Base-by-base conservation (phyloP, 2,329 filamentous ascomycete genomes). In the Aschersonia sp. region DNA sequence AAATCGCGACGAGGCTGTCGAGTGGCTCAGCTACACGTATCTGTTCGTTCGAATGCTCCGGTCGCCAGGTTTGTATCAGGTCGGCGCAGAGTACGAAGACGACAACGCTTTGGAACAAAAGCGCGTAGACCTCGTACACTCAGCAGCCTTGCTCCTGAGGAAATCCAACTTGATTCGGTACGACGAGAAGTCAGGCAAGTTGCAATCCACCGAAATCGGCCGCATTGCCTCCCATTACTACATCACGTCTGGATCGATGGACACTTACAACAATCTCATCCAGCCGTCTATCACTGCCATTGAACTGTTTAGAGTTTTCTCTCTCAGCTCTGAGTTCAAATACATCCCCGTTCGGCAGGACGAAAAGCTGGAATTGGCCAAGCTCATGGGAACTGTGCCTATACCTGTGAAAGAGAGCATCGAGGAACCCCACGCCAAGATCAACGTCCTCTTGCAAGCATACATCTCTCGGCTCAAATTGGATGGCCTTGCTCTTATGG, bases 11-110 rank as follows among this genome's bases (percentile, higher is more conserved):
- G 92, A 98, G 61, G 92, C 85, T 56, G 92, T 98, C n/a, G 89
- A 98, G 61, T 98, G 92, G 92, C 78, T 98, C 35, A 91, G 92
- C 9, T 98, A 98, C 65, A 96, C 91, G 0, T 98, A 98, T 63
- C 79, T 98, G 20, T 98, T 95, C 60, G 88, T 98, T 48, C 85
- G 92, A 45, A 98, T 98, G 92, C 77, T 98, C 52, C 83, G 92
- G 31, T 96, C 91, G 2, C 92, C 92, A 38, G 91, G 88, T 0
- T 70, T 98, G 9, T 98, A 98, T 62, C 91, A 92, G 59, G 92
- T 98, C 46, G 92, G 92, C 4, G 82, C 89, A 9, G 94, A 98
- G 58, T 98, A 97, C 57, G 89, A 94, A 58, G 83, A 94, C 48
- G 92, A 98, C 55, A 85, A 85, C 45, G 84, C 85, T 2, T 69